phyloP scores from a whole-genome alignment of 208 protist species.

The Trichomonas gallinae region DNA sequence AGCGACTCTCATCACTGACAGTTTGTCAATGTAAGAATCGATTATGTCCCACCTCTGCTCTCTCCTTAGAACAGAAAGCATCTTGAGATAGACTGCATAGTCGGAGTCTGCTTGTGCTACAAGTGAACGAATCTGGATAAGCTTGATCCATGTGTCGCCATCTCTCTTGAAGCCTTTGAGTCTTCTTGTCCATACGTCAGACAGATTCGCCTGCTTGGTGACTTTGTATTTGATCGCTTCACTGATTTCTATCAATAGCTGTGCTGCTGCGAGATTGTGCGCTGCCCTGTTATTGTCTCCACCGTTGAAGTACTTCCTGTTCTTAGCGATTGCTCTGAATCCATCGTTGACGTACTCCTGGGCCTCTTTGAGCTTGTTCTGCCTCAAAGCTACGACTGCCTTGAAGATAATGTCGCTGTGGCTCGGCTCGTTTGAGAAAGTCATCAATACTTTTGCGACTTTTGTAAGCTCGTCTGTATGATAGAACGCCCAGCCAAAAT shows the following conservation, averaged over 20 bases:
- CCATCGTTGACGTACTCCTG: not conserved
- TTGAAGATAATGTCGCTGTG: not conserved
- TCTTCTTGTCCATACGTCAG: not conserved
- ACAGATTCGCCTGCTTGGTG: not conserved
- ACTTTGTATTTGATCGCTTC: not conserved
- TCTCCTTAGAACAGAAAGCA: not conserved
- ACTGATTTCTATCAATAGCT: not conserved
- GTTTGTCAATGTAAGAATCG: not conserved
- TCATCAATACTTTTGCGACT: not conserved
- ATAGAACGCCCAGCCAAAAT: not conserved
- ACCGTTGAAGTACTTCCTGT: not conserved
- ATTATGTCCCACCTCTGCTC: not conserved
- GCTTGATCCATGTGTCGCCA: not conserved
- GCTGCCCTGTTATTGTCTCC: not conserved
- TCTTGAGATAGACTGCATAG: not conserved
- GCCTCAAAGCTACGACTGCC: not conserved
- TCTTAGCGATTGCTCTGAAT: not conserved
- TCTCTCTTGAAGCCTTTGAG: not conserved
- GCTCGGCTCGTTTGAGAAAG: not conserved
- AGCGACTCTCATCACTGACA: not conserved
- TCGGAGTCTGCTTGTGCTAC: not conserved
- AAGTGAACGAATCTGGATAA: not conserved
- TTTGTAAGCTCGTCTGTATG: not conserved
- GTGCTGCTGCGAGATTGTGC: not conserved
- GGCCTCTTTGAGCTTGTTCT: not conserved